Evolutionary conservation across 164 flowering plant genomes (phyloP).

Genomic region (Kingdonia uniflora): DNA sequence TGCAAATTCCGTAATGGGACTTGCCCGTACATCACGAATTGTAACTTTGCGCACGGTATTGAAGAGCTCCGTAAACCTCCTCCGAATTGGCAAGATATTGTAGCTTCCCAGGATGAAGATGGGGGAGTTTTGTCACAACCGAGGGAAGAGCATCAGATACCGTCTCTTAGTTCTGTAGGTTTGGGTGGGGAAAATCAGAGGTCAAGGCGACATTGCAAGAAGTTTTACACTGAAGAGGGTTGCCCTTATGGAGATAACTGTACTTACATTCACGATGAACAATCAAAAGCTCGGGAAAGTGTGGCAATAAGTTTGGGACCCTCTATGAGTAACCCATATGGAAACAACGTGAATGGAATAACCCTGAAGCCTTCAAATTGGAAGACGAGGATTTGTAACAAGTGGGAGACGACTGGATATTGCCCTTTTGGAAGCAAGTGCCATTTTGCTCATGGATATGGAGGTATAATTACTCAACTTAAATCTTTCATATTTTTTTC

Average conservation of each 20-base stretch:
- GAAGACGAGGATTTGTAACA: conserved; percentile 98
- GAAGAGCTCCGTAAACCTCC: conserved; percentile 95
- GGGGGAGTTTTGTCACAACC: conserved; percentile 30
- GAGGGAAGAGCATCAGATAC: conserved; percentile 90
- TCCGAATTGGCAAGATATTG: conserved; percentile 95
- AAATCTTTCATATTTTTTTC: neutral
- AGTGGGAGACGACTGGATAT: conserved; percentile 96
- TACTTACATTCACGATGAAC: conserved; percentile 92
- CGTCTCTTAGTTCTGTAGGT: conserved; percentile 42
- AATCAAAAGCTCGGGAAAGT: conserved; percentile 81
- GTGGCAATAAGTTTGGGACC: conserved; percentile 96
- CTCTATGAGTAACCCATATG: conserved; percentile 40
- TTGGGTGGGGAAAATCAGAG: conserved; percentile 54
- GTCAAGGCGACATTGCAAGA: conserved; percentile 95
- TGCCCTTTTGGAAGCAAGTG: conserved; percentile 98
- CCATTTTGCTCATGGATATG: conserved; percentile 94
- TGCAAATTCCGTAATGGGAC: conserved; percentile 90
- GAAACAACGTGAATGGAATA: conserved; percentile 29
- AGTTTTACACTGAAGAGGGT: conserved; percentile 94
- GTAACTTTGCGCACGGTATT: conserved; percentile 89
- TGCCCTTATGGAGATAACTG: conserved; percentile 95
- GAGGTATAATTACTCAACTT: conserved; percentile 41
- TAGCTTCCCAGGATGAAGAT: conserved; percentile 79
- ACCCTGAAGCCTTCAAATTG: conserved; percentile 87
- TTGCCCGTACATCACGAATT: conserved; percentile 89